Percentiles rank a stretch among this genome's conserved stretches.
Evolutionary conservation across 1,139 yeast genomes (phyloP).

Genomic region (Candida labiduridarum): DNA sequence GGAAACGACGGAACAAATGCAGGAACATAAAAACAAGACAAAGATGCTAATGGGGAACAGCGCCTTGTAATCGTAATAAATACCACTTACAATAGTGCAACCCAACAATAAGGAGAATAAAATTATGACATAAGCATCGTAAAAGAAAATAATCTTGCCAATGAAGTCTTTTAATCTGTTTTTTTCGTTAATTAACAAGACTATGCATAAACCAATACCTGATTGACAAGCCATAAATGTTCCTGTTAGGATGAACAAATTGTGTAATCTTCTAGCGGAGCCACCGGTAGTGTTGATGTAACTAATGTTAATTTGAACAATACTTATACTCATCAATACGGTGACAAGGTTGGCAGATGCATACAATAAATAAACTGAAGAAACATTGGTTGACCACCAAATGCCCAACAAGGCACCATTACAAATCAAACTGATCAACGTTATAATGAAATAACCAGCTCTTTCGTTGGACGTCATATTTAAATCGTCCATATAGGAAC

Average conservation of each 20-base stretch:
- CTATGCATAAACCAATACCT: constrained; percentile 17
- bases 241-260: constrained; percentile 18
- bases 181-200: constrained; percentile 17
- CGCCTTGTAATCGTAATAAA: not conserved
- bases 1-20: constrained; percentile 8
- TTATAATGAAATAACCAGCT: constrained; percentile 13
- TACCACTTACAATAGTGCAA: constrained; percentile 10
- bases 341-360: constrained; percentile 16
- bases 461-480: constrained; percentile 11
- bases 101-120: constrained; percentile 3
- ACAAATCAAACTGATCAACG: constrained; percentile 14
- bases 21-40: constrained; percentile 8
- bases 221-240: constrained; percentile 18
- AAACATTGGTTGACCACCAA: constrained; percentile 18
- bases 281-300: constrained; percentile 12
- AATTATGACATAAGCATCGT: constrained; percentile 11
- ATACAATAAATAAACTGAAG: constrained; percentile 17
- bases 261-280: constrained; percentile 17
- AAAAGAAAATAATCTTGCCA: constrained; percentile 18
- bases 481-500: not conserved
- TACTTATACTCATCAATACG: constrained; percentile 19
- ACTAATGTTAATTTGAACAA: constrained; percentile 18
- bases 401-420: constrained; percentile 18
- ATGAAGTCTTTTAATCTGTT: constrained; percentile 19
- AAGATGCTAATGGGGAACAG: constrained; percentile 15